phyloP scores from a whole-genome alignment of 768 basidiomycete genomes.

The Mycena belliarum region DNA sequence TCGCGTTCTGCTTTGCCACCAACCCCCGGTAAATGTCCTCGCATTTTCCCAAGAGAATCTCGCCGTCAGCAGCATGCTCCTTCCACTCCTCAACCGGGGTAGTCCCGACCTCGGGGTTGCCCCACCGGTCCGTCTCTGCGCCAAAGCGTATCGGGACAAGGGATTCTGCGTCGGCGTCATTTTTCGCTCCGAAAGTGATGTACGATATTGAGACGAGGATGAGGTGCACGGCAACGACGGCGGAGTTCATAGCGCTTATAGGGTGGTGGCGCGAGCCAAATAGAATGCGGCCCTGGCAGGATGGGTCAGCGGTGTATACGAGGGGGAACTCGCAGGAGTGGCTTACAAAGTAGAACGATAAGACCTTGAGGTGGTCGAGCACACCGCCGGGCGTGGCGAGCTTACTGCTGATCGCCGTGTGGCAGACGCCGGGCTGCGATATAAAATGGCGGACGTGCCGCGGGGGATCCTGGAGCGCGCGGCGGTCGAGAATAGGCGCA shows the following conservation, averaged over 20 bases:
- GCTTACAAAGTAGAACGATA: conserved; percentile 66
- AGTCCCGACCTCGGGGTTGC: conserved; percentile 51
- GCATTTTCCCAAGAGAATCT: conserved; percentile 3
- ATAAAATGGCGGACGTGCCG: conserved; percentile 55
- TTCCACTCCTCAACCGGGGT: conserved; percentile 53
- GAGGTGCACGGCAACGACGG: conserved; percentile 67
- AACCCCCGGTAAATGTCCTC: conserved; percentile 9
- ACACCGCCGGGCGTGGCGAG: conserved; percentile 42
- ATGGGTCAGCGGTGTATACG: conserved; percentile 3
- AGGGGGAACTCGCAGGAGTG: not conserved
- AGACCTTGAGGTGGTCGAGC: conserved; percentile 47
- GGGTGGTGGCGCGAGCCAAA: conserved; percentile 69
- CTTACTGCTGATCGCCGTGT: conserved; percentile 58
- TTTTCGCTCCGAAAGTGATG: conserved; percentile 38
- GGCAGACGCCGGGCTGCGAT: conserved; percentile 69
- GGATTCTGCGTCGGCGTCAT: conserved; percentile 9
- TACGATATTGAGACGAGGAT: conserved; percentile 56
- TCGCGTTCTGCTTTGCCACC: not conserved
- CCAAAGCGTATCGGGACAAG: conserved; percentile 49
- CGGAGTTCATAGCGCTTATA: conserved; percentile 62
- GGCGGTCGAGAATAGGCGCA: conserved; percentile 51
- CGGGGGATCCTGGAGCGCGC: conserved; percentile 32
- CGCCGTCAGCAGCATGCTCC: conserved; percentile 34
- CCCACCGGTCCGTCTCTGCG: conserved; percentile 59
- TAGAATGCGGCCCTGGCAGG: conserved; percentile 55